Evolutionary conservation across 2,329 filamentous ascomycete species (phyloP), one percentile per base, ranked within the genome.

Genomic region (Epicoccum nigrum): DNA sequence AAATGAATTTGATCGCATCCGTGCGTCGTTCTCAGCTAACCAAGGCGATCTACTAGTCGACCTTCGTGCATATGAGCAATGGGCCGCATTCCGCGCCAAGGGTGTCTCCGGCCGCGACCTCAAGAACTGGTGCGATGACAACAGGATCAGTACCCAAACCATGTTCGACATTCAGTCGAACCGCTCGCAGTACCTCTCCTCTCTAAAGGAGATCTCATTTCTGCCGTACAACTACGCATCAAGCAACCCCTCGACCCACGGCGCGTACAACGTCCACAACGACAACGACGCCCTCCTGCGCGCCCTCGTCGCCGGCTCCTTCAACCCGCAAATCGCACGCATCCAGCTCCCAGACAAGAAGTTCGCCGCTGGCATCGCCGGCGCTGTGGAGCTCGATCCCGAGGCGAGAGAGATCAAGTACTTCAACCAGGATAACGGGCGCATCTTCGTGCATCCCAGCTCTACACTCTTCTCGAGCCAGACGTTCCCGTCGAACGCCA

Each of bases 341-440:
- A 96, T 99, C 68, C 88, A 92, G 59, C 90, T 97, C 62, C 94
- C 94, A 0, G 91, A 96, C 75, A 96, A 96, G 78, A 97, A 97
- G 73, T 99, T 95, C 73, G 89, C 90, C 11, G 86, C 87, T 28
- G 91, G 90, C 2, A 84, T 95, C 57, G 90, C 90, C 1, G 94
- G 94, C 7, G 90, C 94, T 0, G 90, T 97, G 1, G 93, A 94
- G 70, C 81, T 97, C 6, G 94, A 99, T 68, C 93, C 93, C 0
- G 93, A 97, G 74, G 93, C 93, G 4, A 83, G 86, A 45, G 90
- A 88, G 3, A 97, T 99, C 75, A 94, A 92, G 70, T 99, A 92
- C 76, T 97, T 91, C 74, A 90, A 79, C 61, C 70, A 70, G 21
- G 68, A 70, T 16, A 71, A 73, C 30, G 70, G 70, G 2, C 83